Evolutionary conservation across 169 alveolate genomes (phyloP), one percentile per base, ranked within the genome.

Genomic region (Pseudocohnilembus persalinus): DNA sequence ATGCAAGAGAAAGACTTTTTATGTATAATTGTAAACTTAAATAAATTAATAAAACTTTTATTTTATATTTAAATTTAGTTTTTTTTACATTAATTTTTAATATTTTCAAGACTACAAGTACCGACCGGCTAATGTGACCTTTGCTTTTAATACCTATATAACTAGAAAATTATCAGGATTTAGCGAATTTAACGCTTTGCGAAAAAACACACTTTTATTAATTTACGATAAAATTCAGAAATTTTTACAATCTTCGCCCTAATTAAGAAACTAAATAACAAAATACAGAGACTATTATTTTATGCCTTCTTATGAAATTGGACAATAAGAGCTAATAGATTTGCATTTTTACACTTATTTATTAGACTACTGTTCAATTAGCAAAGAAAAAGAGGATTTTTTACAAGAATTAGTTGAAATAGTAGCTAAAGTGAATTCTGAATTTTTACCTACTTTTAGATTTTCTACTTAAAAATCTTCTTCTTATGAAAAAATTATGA

Each of bases 271-370:
- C 20, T 11, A 49, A 4, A 20, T n/a, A 15, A 73, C 76, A n/a
- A 73, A 73, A 73, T 73, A n/a, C 26, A n/a, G 6, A 73, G 76
- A 73, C 6, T 73, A n/a, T 73, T 73, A 73, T 73, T 73, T 73
- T 26, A 73, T 73, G 11, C 76, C 76, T 4, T 73, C 6, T 15
- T 73, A 15, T 73, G 76, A 73, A 73, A 26, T 73, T n/a, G 76
- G 76, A n/a, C 26, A 73, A 73, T 4, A 73, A 73, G 76, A 73
- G 29, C 28, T 73, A 6, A 26, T 26, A 6, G 31, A 73, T 26
- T 6, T 73, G 1, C 76, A 73, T 6, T 73, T 15, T n/a, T 73
- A 73, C 26, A 73, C 76, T n/a, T 73, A 15, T 73, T 6, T 73
- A 28, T n/a, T 73, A 26, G 76, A 73, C 76, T n/a, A 26, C 6